These are phyloP conservation scores for Termitomyces sp. DNA, from an alignment of 768 basidiomycete genomes.

Conservation along the genomic window DNA sequence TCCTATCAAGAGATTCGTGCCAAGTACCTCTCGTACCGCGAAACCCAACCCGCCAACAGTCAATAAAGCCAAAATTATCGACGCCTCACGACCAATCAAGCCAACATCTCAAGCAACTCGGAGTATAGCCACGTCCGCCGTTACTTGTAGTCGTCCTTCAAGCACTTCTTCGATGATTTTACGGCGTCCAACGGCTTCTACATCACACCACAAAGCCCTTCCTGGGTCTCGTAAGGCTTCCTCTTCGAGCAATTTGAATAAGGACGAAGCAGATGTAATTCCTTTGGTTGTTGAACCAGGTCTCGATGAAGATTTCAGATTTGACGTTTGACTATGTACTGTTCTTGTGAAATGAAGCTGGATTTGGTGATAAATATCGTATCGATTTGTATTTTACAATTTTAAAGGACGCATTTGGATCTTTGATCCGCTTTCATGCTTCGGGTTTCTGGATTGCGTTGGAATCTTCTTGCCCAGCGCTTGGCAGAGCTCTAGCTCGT, in stretches of 20 bases:
- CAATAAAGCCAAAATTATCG: neutral
- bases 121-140: slow-evolving; percentile 1
- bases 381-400: neutral
- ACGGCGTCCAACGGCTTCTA: slow-evolving; percentile 12
- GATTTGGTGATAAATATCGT: neutral
- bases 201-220: slow-evolving; percentile 8
- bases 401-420: neutral
- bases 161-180: neutral
- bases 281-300: slow-evolving; percentile 6
- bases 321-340: slow-evolving; percentile 19
- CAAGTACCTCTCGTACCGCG: neutral
- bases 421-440: neutral
- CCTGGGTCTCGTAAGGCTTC: neutral
- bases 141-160: slow-evolving; percentile 6
- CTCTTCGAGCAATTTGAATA: neutral
- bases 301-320: slow-evolving; percentile 22
- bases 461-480: neutral
- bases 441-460: neutral
- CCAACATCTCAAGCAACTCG: neutral
- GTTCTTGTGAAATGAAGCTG: neutral
- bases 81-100: neutral
- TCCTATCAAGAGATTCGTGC: neutral
- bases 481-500: neutral
- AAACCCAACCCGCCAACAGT: neutral
- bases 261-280: slow-evolving; percentile 3